Conservation (phyloP, 345 rosid genomes). For the Eucalyptus pumila region DNA sequence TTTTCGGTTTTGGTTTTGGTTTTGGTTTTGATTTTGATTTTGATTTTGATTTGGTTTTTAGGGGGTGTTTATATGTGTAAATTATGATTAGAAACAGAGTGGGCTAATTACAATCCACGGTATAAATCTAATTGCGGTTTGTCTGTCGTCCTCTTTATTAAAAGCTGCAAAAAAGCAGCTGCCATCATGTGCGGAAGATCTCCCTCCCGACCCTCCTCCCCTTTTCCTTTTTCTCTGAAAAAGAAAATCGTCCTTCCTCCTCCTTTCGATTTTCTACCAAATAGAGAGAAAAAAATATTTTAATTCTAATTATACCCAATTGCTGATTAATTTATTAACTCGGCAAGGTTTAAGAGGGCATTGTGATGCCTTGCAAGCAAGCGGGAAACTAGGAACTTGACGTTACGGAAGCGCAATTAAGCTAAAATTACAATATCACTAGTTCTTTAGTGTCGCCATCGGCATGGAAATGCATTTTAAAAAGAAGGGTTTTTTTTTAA, state of each 20-base stretch:
- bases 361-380: neutral
- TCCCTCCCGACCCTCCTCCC: fast-evolving
- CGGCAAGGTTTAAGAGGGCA: neutral
- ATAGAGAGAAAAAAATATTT: no score
- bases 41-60: neutral
- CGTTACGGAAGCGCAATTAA: neutral
- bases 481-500: neutral
- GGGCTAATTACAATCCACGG: neutral
- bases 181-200: neutral
- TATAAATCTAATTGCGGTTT: neutral
- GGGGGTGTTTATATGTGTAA: neutral
- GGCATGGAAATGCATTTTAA: neutral
- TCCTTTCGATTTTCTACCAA: no score
- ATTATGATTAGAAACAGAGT: neutral
- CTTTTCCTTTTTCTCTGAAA: neutral
- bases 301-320: neutral
- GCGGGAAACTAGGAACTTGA: neutral
- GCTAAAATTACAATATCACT: no score
- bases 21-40: neutral
- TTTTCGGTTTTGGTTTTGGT: fast-evolving
- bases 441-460: neutral
- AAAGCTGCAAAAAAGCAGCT: neutral
- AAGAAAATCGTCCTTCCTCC: neutral
- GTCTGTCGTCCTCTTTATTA: neutral
- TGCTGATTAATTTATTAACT: neutral